A percentile compares a stretch with the other conserved stretches of the same genome.
Evolutionary conservation across 2,329 filamentous ascomycete genomes (phyloP).

Genomic region (Chaetothyriales sp.): DNA sequence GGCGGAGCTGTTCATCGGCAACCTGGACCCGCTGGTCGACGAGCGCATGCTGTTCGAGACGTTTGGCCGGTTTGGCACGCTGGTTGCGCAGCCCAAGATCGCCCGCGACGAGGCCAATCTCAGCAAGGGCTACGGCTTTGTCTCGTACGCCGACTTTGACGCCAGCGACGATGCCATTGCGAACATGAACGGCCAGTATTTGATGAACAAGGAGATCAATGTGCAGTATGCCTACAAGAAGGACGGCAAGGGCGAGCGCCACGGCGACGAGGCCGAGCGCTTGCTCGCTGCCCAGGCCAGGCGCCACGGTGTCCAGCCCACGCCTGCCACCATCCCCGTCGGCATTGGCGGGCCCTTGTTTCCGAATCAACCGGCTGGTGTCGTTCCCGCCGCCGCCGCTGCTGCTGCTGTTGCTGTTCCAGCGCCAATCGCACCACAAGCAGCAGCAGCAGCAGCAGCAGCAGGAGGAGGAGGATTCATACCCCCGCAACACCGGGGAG

Average conservation of each 20-base stretch:
- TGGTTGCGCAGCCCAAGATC: slow-evolving; percentile 69
- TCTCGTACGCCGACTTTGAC: slow-evolving; percentile 86
- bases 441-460: background rate
- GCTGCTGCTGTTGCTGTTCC: too few relatives aligned
- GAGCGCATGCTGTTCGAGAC: slow-evolving; percentile 94
- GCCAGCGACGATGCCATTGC: slow-evolving; percentile 79
- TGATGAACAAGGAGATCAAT: slow-evolving; percentile 90
- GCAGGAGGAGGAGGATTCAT: background rate
- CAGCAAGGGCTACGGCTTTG: slow-evolving; percentile 91
- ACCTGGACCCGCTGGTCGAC: slow-evolving; percentile 84
- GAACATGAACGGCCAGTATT: slow-evolving; percentile 90
- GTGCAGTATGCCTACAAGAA: slow-evolving; percentile 99
- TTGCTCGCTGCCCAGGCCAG: slow-evolving; percentile 83
- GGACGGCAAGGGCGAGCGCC: slow-evolving; percentile 89
- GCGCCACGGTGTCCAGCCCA: slow-evolving; percentile 80
- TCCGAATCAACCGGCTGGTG: slow-evolving; percentile 16
- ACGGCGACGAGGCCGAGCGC: slow-evolving; percentile 86
- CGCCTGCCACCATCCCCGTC: slow-evolving; percentile 52
- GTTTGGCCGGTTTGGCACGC: slow-evolving; percentile 77
- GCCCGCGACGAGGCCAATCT: slow-evolving; percentile 77
- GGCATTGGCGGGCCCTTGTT: slow-evolving; percentile 22
- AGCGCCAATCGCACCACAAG: background rate
- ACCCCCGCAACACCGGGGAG: background rate
- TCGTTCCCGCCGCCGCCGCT: background rate
- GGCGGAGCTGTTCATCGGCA: slow-evolving; percentile 92